Evolutionary conservation across 148 eudicot species (phyloP).

Genomic region (Fallopia convolvulus): DNA sequence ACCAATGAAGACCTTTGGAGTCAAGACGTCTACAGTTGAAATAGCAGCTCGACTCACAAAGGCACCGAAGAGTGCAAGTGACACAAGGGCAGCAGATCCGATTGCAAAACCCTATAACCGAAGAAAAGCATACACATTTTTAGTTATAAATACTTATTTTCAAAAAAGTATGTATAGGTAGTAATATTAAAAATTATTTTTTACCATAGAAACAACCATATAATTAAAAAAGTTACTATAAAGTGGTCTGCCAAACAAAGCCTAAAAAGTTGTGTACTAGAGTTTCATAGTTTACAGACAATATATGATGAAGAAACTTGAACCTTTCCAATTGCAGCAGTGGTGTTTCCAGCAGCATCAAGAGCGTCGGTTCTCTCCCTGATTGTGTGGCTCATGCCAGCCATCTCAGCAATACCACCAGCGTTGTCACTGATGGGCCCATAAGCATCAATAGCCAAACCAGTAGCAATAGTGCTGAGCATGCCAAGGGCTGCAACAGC

Average conservation of each 20-base stretch:
- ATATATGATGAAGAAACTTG: neutral
- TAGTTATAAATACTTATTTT: too few relatives aligned
- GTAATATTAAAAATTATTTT: too few relatives aligned
- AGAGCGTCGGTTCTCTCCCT: conserved; percentile 57
- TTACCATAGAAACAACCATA: too few relatives aligned
- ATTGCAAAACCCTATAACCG: conserved; percentile 43
- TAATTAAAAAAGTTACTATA: too few relatives aligned
- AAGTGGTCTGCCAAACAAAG: too few relatives aligned
- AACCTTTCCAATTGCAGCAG: conserved; percentile 64
- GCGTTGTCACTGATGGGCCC: conserved; percentile 65
- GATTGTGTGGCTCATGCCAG: conserved; percentile 50
- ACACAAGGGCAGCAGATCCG: conserved; percentile 56
- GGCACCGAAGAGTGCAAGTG: conserved; percentile 54
- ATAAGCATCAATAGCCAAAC: conserved; percentile 55
- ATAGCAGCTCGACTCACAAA: conserved; percentile 45
- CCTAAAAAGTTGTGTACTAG: neutral
- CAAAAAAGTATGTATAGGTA: too few relatives aligned
- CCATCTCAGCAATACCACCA: conserved; percentile 63
- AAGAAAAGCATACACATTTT: too few relatives aligned
- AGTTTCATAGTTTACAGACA: neutral
- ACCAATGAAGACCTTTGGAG: conserved; percentile 47
- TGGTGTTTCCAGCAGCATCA: conserved; percentile 62
- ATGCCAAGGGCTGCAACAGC: conserved; percentile 54
- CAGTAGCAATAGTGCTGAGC: conserved; percentile 32
- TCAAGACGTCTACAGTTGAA: conserved; percentile 35